Evolutionary conservation across 176 grass and related monocot species (phyloP), one percentile per base, ranked within the genome.

Genomic region (Lolium perenne): DNA sequence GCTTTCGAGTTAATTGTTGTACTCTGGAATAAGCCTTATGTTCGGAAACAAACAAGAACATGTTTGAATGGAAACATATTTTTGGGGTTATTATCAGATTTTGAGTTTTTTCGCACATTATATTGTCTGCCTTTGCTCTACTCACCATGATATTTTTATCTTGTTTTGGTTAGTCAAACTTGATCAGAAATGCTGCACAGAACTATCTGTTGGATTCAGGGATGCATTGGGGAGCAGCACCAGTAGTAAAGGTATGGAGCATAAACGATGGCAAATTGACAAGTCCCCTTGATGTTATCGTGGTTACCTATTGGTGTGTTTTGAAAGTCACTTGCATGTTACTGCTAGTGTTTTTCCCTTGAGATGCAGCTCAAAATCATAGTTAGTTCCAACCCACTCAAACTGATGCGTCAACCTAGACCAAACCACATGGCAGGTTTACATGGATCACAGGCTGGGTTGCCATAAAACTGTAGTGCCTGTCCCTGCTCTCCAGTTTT

Each of bases 151-250:
- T 70, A 22, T 35, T 68, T 46, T 46, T 88, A 10, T 55, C 38
- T 69, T 92, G 68, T 92, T 74, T 83, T 56, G 71, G 59, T 54
- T 87, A 99, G 97, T 99, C 92, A 77, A 95, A 99, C 79, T 78
- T 96, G 85, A 91, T 96, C 54, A 96, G 94, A 91, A 89, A 79
- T 93, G 94, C 92, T 70, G 94, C 89, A 63, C 85, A 86, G 38
- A 99, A 88, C 43, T 99, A 96, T 93, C 82, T 99, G 51, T 89
- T 99, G 85, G 90, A 95, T 91, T 91, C 90, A 76, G 94, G 94
- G 66, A 84, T 99, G 88, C 41, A 94, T 38, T 96, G 97, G 97
- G 97, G 88, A 82, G 90, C 87, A 84, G 92, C 92, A 90, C 90
- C 97, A 43, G 66, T 74, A 35, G 92, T 99, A 67, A 99, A 99